Base-by-base conservation (phyloP, 2,329 filamentous ascomycete genomes). In the Colletotrichum higginsianum region DNA sequence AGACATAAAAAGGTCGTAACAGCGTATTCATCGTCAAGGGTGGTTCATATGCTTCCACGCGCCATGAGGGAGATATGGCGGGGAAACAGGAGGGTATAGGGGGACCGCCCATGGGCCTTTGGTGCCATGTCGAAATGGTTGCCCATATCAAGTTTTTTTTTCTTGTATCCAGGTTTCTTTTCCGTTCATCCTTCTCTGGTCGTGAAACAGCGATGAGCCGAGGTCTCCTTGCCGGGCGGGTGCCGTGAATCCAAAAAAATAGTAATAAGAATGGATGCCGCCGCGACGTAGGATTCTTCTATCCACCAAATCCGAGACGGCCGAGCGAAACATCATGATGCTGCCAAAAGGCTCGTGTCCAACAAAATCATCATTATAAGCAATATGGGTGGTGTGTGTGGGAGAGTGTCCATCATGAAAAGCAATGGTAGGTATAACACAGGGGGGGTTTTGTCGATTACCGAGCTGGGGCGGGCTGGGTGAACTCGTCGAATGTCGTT, bases 1-100 rank as follows among this genome's bases (percentile, higher is more conserved):
- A 84, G 82, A 84, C 82, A 80, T 84, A 80, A 71, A 71, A 52
- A 83, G 79, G 80, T 84, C 82, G 80, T 84, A 79, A 84, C 83
- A 83, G 80, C 81, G 80, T 82, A 74, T 73, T 83, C 80, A 82
- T 84, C 82, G 81, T 84, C 82, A 84, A 81, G 79, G 70, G 70
- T 71, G 70, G 70, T 72, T 72, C 70, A 70, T 72, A 66, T 72
- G 70, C 61, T 72, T 61, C 70, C 66, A 55, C 66, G 70, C 70
- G 70, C 70, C 70, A 72, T 72, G 53, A 61, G 61, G 46, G 61
- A 71, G 52, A 35, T 64, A 68, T 71, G 67, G 69, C 68, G 65
- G 73, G 74, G 73, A 77, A 66, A 69, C 71, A 56, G 61, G 58
- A 61, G 65, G 67, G 77, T 75, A 76, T 78, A 74, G 60, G 79